phyloP scores from a whole-genome alignment of 75 land plant genomes.

The Pseudotsuga menziesii region DNA sequence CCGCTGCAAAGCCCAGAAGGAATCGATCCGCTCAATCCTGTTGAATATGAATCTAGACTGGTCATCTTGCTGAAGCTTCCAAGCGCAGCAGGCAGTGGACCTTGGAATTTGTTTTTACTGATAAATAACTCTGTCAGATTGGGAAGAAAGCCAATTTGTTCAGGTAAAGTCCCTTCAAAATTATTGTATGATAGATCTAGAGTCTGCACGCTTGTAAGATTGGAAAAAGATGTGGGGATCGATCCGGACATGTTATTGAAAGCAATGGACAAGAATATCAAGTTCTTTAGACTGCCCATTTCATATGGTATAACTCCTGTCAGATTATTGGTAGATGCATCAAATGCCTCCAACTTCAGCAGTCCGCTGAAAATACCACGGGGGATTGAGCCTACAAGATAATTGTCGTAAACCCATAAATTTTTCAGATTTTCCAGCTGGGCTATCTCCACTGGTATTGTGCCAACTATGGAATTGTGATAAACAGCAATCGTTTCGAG shows the following conservation, averaged over 20 bases:
- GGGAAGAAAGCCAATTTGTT: constrained; percentile 31
- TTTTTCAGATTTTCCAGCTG: constrained; percentile 40
- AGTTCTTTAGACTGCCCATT: constrained; percentile 46
- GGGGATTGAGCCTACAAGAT: constrained; percentile 55
- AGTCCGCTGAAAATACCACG: constrained; percentile 38
- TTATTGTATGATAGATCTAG: constrained; percentile 52
- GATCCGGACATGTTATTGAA: constrained; percentile 48
- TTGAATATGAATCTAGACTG: background rate
- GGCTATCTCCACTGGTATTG: constrained; percentile 48
- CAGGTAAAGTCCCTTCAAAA: constrained; percentile 52
- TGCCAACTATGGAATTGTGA: constrained; percentile 31
- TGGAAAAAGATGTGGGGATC: constrained; percentile 48
- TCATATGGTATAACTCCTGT: constrained; percentile 55
- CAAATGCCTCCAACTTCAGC: constrained; percentile 36
- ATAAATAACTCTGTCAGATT: constrained; percentile 20
- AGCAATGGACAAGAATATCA: constrained; percentile 36
- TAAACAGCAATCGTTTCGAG: constrained; percentile 31
- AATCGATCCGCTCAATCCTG: background rate
- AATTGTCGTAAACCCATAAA: constrained; percentile 49
- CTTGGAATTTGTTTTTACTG: constrained; percentile 25
- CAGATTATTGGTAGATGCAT: constrained; percentile 51
- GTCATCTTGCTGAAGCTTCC: background rate
- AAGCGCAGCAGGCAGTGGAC: background rate
- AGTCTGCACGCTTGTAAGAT: constrained; percentile 37
- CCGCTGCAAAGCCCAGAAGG: background rate